Evolutionary conservation across 2,329 filamentous ascomycete species (phyloP), one percentile per base, ranked within the genome.

Genomic region (Coniochaeta sp.): DNA sequence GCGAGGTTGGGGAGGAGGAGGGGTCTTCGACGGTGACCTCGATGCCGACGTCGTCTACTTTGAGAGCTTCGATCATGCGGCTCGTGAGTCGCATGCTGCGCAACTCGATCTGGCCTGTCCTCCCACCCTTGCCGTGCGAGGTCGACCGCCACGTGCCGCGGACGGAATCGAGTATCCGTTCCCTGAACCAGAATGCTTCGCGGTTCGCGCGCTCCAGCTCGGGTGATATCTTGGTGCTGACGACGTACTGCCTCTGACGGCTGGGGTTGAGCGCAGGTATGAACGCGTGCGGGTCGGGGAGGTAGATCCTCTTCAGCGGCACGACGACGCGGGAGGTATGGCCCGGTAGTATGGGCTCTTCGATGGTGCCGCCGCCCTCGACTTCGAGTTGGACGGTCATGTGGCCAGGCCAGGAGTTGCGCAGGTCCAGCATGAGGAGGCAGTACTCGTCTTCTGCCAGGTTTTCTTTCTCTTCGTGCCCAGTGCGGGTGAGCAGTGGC

Each of bases 181-280:
- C 88, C 14, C 91, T 82, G 66, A 90, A 96, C 91, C 91, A 96
- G 65, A 96, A 96, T 0, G 85, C 83, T 69, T 96, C 90, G 49
- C 91, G 78, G 54, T 79, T 86, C 12, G 83, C 80, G 30, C 87
- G 81, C 69, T 96, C 91, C 40, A 79, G 81, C 57, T 94, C 89
- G 0, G 89, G 87, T 0, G 87, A 85, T 52, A 91, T 82, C 60
- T 88, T 88, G 63, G 85, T 81, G 67, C 87, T 94, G 40, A 96
- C 89, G 27, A 96, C 89, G 61, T 95, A 96, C 63, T 96, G 91
- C n/a, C 91, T 81, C 63, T 90, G 86, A n/a, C 86, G 83, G 0
- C 86, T 83, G 1, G 87, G 86, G 58, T 92, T 91, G 9, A 96
- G 75, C 1, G 83, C 85, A 1, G 91, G 91, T 33, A 96, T 88